Percentiles rank a stretch among this genome's conserved stretches.
phyloP scores from a whole-genome alignment of 2,329 filamentous ascomycete species.

The Hypoxylon sp. region DNA sequence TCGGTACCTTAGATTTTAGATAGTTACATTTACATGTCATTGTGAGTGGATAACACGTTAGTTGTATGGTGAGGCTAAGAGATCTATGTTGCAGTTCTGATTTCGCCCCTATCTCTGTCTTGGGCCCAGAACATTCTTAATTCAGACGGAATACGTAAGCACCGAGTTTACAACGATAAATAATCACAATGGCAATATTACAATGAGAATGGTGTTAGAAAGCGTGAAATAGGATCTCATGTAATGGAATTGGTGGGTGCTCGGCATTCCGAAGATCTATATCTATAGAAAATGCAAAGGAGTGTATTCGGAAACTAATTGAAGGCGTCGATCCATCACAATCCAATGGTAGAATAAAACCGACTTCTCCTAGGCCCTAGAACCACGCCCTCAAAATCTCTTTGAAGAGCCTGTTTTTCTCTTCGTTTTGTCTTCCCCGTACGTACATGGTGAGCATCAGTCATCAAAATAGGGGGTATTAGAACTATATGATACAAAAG shows the following conservation, averaged over 20 bases:
- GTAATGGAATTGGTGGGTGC: background rate
- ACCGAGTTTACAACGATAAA: background rate
- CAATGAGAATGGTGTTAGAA: background rate
- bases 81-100: background rate
- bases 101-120: background rate
- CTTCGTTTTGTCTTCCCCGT: slow-evolving; percentile 23
- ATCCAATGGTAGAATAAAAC: slow-evolving; percentile 7
- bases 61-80: background rate
- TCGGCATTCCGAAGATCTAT: background rate
- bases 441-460: slow-evolving; percentile 18
- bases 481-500: slow-evolving; percentile 33
- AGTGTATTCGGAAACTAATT: slow-evolving; percentile 26
- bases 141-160: background rate
- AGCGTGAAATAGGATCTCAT: background rate
- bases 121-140: background rate
- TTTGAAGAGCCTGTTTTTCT: slow-evolving; percentile 16
- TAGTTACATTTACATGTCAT: background rate
- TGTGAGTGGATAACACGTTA: background rate
- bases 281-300: slow-evolving; percentile 4
- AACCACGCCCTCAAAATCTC: slow-evolving; percentile 4
- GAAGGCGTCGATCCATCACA: slow-evolving; percentile 18
- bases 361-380: slow-evolving; percentile 6
- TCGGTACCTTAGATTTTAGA: background rate
- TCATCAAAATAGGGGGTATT: slow-evolving; percentile 36
- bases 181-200: background rate